phyloP scores from a whole-genome alignment of 176 grass and related monocot species.

The Juncus effusus region DNA sequence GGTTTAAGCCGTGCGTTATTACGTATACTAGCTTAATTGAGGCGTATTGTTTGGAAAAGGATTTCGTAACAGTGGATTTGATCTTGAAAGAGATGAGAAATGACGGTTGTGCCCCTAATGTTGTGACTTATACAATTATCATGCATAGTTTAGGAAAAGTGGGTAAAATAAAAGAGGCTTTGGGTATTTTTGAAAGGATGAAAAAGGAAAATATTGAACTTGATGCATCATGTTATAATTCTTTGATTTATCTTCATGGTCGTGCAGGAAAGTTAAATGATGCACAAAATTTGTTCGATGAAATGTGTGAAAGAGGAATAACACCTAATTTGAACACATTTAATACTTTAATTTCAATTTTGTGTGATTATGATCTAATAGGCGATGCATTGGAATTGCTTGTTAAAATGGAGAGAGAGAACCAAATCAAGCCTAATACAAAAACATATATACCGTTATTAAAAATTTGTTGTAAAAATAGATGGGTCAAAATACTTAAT shows the following conservation, averaged over 20 bases:
- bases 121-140: slow-evolving; percentile 78
- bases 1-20: slow-evolving; percentile 68
- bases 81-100: slow-evolving; percentile 44
- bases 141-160: slow-evolving; percentile 69
- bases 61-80: slow-evolving; percentile 45
- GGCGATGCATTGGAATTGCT: slow-evolving; percentile 60
- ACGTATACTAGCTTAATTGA: slow-evolving; percentile 76
- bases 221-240: slow-evolving; percentile 76
- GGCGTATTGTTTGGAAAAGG: slow-evolving; percentile 66
- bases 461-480: slow-evolving; percentile 68
- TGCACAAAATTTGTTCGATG: slow-evolving; percentile 43
- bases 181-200: slow-evolving; percentile 52
- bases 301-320: slow-evolving; percentile 48
- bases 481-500: slow-evolving; percentile 58
- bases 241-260: slow-evolving; percentile 69
- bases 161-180: slow-evolving; percentile 56
- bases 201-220: slow-evolving; percentile 48
- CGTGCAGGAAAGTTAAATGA: slow-evolving; percentile 50
- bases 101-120: slow-evolving; percentile 55
- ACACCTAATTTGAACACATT: slow-evolving; percentile 50
- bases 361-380: slow-evolving; percentile 49
- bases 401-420: slow-evolving; percentile 56
- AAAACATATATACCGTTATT: slow-evolving; percentile 73
- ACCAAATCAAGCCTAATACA: slow-evolving; percentile 53
- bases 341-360: slow-evolving; percentile 77